These are phyloP conservation scores for Kodamaea restingae DNA, from an alignment of 805 yeast genomes.

Conservation along the genomic window DNA sequence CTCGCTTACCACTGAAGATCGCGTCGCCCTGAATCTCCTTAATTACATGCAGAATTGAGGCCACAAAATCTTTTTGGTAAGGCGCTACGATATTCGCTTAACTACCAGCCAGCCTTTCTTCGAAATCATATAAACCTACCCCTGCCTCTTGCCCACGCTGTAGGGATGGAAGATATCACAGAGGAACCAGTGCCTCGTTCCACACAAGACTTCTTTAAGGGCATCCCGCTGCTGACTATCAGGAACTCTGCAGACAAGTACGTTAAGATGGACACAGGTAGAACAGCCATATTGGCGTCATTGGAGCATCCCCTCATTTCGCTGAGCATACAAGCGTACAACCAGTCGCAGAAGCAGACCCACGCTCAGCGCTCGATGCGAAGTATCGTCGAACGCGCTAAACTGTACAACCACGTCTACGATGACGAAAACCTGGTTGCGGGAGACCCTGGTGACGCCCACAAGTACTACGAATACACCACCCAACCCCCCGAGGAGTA, in stretches of 20 bases:
- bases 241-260: neutral
- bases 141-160: no score
- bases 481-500: neutral
- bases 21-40: neutral
- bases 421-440: constrained; percentile 4
- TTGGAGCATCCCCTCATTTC: constrained; percentile 10
- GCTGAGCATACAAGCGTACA: constrained; percentile 10
- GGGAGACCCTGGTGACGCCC: neutral
- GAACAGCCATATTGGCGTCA: constrained; percentile 8
- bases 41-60: neutral
- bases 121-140: neutral
- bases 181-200: neutral
- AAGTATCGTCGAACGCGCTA: constrained; percentile 4
- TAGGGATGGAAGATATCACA: constrained; percentile 3
- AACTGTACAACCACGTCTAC: neutral
- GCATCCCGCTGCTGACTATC: constrained; percentile 2
- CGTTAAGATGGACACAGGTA: neutral
- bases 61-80: neutral
- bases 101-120: constrained; percentile 2
- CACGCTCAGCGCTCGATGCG: constrained; percentile 1
- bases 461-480: neutral
- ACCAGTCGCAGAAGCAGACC: constrained; percentile 5
- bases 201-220: neutral
- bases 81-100: neutral
- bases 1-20: neutral